Evolutionary conservation across 2,329 filamentous ascomycete species (phyloP).

Genomic region (Calonectria pseudoturangicola): DNA sequence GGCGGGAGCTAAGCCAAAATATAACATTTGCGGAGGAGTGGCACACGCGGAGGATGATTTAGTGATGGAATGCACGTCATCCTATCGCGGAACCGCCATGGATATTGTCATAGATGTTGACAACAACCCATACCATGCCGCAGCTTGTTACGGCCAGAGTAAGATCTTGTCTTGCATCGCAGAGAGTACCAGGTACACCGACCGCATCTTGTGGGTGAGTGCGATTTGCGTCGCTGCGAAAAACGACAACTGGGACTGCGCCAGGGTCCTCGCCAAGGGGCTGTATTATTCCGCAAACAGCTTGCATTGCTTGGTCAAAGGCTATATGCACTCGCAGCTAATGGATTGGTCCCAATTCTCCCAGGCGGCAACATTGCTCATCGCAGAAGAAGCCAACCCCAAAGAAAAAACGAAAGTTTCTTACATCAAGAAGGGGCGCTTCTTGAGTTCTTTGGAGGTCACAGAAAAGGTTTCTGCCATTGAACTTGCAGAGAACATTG

Average conservation of each 20-base stretch:
- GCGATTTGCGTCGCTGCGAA: slow-evolving; percentile 1
- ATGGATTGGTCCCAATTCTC: neutral
- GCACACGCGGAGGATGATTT: too few relatives aligned
- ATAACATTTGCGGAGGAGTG: too few relatives aligned
- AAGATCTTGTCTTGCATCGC: neutral
- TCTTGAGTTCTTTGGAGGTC: neutral
- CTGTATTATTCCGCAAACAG: neutral
- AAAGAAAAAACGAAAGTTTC: neutral
- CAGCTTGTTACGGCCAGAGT: neutral
- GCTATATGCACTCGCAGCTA: neutral
- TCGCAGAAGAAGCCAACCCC: neutral
- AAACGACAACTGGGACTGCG: neutral
- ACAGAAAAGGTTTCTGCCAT: neutral
- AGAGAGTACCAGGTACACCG: neutral
- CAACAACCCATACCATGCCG: neutral
- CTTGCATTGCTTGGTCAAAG: neutral
- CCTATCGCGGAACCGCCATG: too few relatives aligned
- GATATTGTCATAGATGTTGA: neutral
- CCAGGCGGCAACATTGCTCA: neutral
- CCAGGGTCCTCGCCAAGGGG: neutral
- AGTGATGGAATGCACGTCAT: too few relatives aligned
- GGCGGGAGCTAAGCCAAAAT: neutral
- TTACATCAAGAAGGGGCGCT: neutral
- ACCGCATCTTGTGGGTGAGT: neutral
- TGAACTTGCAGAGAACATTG: neutral